Evolutionary conservation across 2,329 filamentous ascomycete genomes (phyloP).

Genomic region (Leptosphaerulina australis): DNA sequence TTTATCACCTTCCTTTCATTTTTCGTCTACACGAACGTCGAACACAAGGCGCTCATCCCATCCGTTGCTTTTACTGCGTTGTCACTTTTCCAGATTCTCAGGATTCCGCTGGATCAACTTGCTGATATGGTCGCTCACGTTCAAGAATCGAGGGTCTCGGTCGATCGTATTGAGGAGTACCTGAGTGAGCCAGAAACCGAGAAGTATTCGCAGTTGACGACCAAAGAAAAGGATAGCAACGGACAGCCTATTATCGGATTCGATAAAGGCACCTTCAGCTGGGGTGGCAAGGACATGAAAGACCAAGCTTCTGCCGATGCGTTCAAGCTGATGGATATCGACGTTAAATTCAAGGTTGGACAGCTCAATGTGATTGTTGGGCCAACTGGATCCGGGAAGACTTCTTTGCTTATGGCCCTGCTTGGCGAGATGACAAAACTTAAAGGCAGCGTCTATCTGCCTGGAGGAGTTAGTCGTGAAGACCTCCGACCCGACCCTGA

Average conservation of each 20-base stretch:
- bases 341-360: conserved; percentile 82
- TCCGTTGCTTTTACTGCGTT: conserved; percentile 96
- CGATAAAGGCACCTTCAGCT: conserved; percentile 82
- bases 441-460: conserved; percentile 80
- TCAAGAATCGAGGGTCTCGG: conserved; percentile 94
- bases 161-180: conserved; percentile 96
- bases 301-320: conserved; percentile 67
- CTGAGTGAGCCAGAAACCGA: conserved; percentile 92
- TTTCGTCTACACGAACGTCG: conserved; percentile 86
- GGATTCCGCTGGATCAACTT: conserved; percentile 91
- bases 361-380: conserved; percentile 92
- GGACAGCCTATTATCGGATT: conserved; percentile 82
- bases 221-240: conserved; percentile 70
- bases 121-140: conserved; percentile 99
- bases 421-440: conserved; percentile 94
- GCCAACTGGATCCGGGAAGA: conserved; percentile 93
- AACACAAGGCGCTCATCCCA: conserved; percentile 86
- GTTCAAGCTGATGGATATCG: conserved; percentile 78
- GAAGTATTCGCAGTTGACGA: conserved; percentile 84
- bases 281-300: conserved; percentile 68
- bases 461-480: conserved; percentile 83
- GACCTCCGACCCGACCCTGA: conserved; percentile 81
- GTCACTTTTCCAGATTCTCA: conserved; percentile 91
- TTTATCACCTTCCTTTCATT: conserved; percentile 97
- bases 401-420: conserved; percentile 91